Base-by-base conservation (phyloP, 2,329 filamentous ascomycete genomes). In the Trichoderma citrinoviride region DNA sequence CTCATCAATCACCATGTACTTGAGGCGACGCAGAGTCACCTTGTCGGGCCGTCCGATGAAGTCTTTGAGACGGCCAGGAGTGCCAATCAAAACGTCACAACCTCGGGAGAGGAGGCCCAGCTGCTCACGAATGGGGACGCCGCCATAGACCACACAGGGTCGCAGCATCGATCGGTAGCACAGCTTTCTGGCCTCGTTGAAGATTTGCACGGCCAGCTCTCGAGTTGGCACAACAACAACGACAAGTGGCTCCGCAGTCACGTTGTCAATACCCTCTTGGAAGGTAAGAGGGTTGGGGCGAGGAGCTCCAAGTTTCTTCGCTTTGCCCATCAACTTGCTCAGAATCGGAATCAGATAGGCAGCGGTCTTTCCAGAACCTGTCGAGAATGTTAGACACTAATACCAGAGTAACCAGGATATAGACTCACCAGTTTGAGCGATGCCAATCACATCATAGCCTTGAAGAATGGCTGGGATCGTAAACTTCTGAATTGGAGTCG, bases 91-190 rank as follows among this genome's bases (percentile, higher is more conserved):
- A 47, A 99, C 80, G 71, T 99, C 95, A 69, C 94, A 98, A 6
- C 95, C 95, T 75, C 88, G 90, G 66, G 83, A 82, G 1, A 99
- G 83, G 73, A 96, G 89, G 7, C 83, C 79, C 5, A 88, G 81
- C 77, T 97, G 92, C 14, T 89, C 84, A 2, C 77, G 76, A n/a
- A 87, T 73, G 0, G 92, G 91, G 7, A 87, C 87, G 68, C 95
- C 95, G 56, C 95, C 95, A 70, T 98, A 99, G 33, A 90, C 82
- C 49, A 96, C 92, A 70, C 90, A 93, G 25, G 95, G 94, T 46
- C 95, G 92, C 65, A 99, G 83, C 92, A 96, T 97, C 3, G 91
- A 93, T 1, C 95, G 89, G 72, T 99, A 99, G 75, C 93, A 97
- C 55, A 98, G 87, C 71, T 94, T 92, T 67, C 95, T 90, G 27